These are phyloP conservation scores for Phenoliferia sp. DNA, from an alignment of 1,284 basidiomycete species.

Conservation along the genomic window DNA sequence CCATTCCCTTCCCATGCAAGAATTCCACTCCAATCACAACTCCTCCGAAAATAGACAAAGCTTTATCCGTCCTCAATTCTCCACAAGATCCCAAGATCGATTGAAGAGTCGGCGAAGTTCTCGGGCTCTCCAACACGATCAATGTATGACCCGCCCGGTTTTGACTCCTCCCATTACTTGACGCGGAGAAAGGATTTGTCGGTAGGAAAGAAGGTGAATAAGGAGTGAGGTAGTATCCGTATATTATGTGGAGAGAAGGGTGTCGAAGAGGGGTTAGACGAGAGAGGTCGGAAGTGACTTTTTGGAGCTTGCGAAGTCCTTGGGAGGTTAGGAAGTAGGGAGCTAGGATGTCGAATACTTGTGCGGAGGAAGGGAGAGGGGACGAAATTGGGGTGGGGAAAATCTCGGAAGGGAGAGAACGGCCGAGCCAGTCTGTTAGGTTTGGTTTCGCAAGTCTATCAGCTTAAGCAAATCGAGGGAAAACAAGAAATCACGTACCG, in stretches of 20 bases:
- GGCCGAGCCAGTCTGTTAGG: slow-evolving; percentile 22
- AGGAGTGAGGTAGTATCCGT: slow-evolving; percentile 31
- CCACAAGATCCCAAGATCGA: slow-evolving; percentile 30
- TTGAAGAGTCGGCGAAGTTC: slow-evolving; percentile 21
- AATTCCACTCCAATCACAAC: slow-evolving; percentile 28
- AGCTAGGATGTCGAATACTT: slow-evolving; percentile 31
- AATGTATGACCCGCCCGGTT: slow-evolving; percentile 30
- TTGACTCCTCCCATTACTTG: slow-evolving; percentile 4
- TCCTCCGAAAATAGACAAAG: slow-evolving; percentile 25
- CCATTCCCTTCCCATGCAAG: slow-evolving; percentile 27
- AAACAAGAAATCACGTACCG: slow-evolving; percentile 4
- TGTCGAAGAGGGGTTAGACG: slow-evolving; percentile 22
- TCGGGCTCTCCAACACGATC: slow-evolving; percentile 21
- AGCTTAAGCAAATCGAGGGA: neutral
- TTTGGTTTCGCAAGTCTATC: neutral
- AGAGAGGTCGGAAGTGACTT: slow-evolving; percentile 31
- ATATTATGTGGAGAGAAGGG: slow-evolving; percentile 20
- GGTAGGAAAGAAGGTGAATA: slow-evolving; percentile 27
- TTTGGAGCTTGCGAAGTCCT: slow-evolving; percentile 28
- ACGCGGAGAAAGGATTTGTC: neutral
- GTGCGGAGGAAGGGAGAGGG: slow-evolving; percentile 17
- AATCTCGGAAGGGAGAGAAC: slow-evolving; percentile 14
- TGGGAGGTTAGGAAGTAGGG: slow-evolving; percentile 33
- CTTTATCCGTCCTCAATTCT: slow-evolving; percentile 31
- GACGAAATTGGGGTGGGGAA: neutral